Conservation (phyloP, 1,284 basidiomycete species). For the Afroboletus lepidellus region DNA sequence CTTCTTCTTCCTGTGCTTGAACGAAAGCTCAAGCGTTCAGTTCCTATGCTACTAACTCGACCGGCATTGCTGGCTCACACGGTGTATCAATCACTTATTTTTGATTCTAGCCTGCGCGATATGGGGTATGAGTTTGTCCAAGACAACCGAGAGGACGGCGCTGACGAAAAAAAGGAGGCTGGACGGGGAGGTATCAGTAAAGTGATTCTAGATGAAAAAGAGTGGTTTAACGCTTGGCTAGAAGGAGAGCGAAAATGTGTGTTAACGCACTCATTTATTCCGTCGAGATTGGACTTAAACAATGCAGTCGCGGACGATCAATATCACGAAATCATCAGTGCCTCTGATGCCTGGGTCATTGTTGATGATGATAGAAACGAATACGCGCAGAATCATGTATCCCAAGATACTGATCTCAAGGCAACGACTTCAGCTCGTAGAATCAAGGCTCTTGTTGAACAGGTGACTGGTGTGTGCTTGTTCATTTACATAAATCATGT, state of each 20-base stretch:
- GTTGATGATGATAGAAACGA: conserved; percentile 64
- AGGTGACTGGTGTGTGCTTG: conserved; percentile 70
- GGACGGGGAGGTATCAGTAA: conserved; percentile 79
- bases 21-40: conserved; percentile 70
- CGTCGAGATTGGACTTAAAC: conserved; percentile 1
- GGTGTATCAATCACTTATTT: conserved; percentile 87
- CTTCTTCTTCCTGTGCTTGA: conserved; percentile 69
- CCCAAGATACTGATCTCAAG: conserved; percentile 40
- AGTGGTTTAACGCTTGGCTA: conserved; percentile 92
- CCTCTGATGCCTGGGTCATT: conserved; percentile 87
- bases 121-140: conserved; percentile 61
- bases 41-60: conserved; percentile 73
- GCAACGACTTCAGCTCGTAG: conserved; percentile 80
- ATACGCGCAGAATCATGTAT: conserved; percentile 36
- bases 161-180: conserved; percentile 21
- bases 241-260: conserved; percentile 82
- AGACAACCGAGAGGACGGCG: conserved; percentile 43
- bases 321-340: conserved; percentile 80
- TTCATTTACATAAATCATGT: background rate
- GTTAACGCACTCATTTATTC: conserved; percentile 33
- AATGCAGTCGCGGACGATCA: conserved; percentile 70
- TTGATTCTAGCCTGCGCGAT: conserved; percentile 82
- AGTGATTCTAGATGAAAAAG: conserved; percentile 76
- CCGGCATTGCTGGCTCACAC: conserved; percentile 92
- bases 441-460: conserved; percentile 81